A percentile compares a stretch with the other conserved stretches of the same genome.
phyloP scores from a whole-genome alignment of 2,329 filamentous ascomycete genomes.

The Moelleriella libera region DNA sequence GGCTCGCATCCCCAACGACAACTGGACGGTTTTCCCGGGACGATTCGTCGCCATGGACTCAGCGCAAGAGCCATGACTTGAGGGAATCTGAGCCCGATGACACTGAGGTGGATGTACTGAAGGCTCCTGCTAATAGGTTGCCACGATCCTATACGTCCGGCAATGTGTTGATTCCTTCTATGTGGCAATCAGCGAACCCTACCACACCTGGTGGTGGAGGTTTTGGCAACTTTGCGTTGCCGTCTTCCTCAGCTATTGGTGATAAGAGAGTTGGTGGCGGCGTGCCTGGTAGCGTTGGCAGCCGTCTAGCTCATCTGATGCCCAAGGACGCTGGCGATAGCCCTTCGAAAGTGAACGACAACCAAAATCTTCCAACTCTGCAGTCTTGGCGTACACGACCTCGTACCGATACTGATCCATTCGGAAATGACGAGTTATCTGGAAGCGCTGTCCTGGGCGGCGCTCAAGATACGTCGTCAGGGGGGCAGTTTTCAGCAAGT shows the following conservation, averaged over 20 bases:
- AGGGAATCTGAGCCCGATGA: constrained; percentile 42
- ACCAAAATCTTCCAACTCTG: constrained; percentile 22
- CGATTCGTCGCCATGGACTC: constrained; percentile 44
- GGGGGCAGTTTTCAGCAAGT: constrained; percentile 12
- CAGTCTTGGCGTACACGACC: constrained; percentile 44
- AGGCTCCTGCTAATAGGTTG: constrained; percentile 14
- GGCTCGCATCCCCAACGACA: constrained; percentile 46
- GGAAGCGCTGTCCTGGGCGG: constrained; percentile 64
- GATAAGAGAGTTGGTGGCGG: constrained; percentile 65
- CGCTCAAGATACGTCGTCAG: constrained; percentile 51
- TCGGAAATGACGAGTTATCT: constrained; percentile 50
- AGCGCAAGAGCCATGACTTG: constrained; percentile 36
- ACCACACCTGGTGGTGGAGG: constrained; percentile 55
- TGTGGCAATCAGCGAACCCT: constrained; percentile 33
- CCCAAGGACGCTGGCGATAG: constrained; percentile 62
- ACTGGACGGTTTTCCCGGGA: constrained; percentile 47
- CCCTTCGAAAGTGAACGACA: constrained; percentile 34
- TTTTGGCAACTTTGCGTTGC: constrained; percentile 81
- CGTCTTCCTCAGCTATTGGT: constrained; percentile 37
- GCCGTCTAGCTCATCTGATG: constrained; percentile 74
- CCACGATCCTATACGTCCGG: constrained; percentile 41
- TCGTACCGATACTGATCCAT: constrained; percentile 63
- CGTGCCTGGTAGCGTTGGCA: constrained; percentile 59
- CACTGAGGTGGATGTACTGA: constrained; percentile 18
- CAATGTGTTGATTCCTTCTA: constrained; percentile 28